Percentiles rank a stretch among this genome's conserved stretches.
These are phyloP conservation scores for Solanum virginianum DNA, from an alignment of 257 asterid genomes.

Conservation along the genomic window DNA sequence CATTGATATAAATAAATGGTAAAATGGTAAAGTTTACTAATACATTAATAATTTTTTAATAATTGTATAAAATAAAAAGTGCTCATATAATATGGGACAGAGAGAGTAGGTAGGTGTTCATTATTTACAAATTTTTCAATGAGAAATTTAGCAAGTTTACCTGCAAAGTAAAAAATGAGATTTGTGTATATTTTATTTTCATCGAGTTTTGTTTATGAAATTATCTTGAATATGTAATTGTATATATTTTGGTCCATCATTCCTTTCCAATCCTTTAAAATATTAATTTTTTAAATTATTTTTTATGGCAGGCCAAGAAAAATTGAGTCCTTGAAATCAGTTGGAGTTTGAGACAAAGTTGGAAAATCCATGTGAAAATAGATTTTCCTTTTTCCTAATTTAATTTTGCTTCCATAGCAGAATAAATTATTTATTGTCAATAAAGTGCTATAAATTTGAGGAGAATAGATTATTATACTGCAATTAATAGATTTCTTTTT, in stretches of 20 bases:
- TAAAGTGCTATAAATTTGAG: neutral
- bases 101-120: neutral
- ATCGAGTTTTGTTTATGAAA: fast-evolving
- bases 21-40: too few relatives aligned
- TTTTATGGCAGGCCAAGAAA: neutral
- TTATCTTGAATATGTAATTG: neutral
- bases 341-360: neutral
- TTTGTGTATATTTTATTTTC: fast-evolving
- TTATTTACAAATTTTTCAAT: too few relatives aligned
- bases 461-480: neutral
- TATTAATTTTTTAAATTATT: neutral
- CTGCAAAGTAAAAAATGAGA: neutral
- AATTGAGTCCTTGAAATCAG: neutral
- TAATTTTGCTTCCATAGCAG: neutral
- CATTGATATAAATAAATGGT: too few relatives aligned
- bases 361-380: neutral
- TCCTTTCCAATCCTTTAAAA: neutral
- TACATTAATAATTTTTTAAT: too few relatives aligned
- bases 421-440: neutral
- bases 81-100: too few relatives aligned
- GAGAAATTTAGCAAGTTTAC: neutral
- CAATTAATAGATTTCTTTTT: neutral
- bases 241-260: neutral
- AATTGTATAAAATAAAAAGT: too few relatives aligned
- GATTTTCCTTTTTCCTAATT: neutral